Percentiles rank a stretch among this genome's conserved stretches.
Evolutionary conservation across 2,329 filamentous ascomycete species (phyloP).

Genomic region (Microdochium bolleyi): DNA sequence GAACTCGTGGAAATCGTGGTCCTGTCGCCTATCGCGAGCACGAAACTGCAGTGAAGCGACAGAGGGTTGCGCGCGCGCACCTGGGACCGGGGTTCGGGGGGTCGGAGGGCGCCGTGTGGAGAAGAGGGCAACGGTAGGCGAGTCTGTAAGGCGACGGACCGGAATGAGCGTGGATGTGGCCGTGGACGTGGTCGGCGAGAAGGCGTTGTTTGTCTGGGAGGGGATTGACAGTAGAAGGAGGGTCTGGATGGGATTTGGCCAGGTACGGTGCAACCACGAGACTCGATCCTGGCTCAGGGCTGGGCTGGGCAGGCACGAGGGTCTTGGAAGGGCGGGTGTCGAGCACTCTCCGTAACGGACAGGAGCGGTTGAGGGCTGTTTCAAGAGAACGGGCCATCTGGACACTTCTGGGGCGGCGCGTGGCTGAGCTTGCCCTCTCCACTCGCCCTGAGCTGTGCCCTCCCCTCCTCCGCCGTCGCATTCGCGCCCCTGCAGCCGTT

Average conservation of each 20-base stretch:
- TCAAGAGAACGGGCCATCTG: not conserved
- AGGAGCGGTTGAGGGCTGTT: not conserved
- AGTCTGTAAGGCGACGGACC: not conserved
- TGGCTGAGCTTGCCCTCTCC: too few species aligned
- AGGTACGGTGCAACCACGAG: not conserved
- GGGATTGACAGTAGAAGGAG: not conserved
- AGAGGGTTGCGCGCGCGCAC: not conserved
- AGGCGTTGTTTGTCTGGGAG: not conserved
- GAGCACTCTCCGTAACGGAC: not conserved
- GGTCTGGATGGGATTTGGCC: not conserved
- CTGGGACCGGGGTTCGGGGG: not conserved
- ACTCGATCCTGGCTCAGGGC: not conserved
- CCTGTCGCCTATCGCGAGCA: not conserved
- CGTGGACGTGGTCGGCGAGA: not conserved
- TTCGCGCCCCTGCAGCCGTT: too few species aligned
- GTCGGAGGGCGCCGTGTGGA: not conserved
- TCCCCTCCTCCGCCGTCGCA: not conserved
- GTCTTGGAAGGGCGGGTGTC: not conserved
- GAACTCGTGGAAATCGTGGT: not conserved
- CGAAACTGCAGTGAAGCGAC: not conserved
- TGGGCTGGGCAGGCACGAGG: not conserved
- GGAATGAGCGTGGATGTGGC: not conserved
- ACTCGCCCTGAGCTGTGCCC: not conserved
- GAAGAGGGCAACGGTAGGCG: not conserved
- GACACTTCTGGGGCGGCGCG: not conserved